Evolutionary conservation across 2,329 filamentous ascomycete genomes (phyloP), one percentile per base, ranked within the genome.

Genomic region (Hypoxylon sp.): DNA sequence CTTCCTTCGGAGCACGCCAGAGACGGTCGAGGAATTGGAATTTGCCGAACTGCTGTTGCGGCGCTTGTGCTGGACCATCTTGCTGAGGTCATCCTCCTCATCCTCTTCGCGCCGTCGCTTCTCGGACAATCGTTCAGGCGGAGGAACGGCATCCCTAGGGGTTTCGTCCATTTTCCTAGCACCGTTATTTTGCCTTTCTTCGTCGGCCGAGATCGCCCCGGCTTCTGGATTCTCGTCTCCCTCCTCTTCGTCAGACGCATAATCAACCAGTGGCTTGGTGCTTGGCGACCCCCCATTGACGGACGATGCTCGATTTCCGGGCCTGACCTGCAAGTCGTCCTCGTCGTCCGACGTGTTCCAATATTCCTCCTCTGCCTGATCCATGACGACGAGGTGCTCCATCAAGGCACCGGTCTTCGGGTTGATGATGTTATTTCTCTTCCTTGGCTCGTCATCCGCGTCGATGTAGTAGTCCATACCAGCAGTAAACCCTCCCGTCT

Each of bases 241-340:
- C n/a, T 94, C 90, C n/a, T 94, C 90, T 51, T 97, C 93, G 61
- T 97, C 92, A 26, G 95, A 95, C 0, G 87, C 84, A 67, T 99
- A 99, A 69, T 96, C 90, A 23, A 99, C 94, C 15, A 97, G 75
- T 1, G 89, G 89, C 66, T 88, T 91, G 40, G 81, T 72, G 6
- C 81, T 71, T 1, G 86, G 78, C 13, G 84, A 82, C 9, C 80
- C 79, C 16, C 85, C 89, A 60, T 91, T 92, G 5, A 77, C 71
- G 7, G 77, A 60, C 2, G 70, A 60, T 6, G 63, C 61, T 49
- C 67, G 73, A 45, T 65, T 69, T 32, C 64, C 67, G 12, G 65
- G 55, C 40, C 63, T 63, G 59, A 64, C 59, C 56, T 73, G 68
- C 62, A 71, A 61, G 43, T 91, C 90, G 5, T 96, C 91, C 52